phyloP scores from a whole-genome alignment of 805 yeast species.

The Yarrowia osloensis region DNA sequence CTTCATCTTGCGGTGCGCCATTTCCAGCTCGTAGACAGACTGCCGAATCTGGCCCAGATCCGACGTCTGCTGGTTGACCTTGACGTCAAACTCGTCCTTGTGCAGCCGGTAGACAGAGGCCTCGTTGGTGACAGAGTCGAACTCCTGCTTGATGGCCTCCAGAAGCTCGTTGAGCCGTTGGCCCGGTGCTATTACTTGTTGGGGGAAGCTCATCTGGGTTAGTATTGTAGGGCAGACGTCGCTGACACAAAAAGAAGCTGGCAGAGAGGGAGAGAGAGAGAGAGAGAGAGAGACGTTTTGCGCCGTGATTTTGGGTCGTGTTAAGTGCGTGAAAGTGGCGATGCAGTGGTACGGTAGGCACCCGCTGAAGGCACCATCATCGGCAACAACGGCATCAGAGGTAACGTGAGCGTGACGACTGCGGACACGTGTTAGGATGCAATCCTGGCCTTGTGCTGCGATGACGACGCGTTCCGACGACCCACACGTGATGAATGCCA shows the following conservation, averaged over 20 bases:
- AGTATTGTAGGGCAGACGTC: not conserved
- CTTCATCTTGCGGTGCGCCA: constrained; percentile 91
- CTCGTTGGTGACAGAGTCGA: constrained; percentile 79
- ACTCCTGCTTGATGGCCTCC: constrained; percentile 91
- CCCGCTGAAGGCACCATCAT: too few species aligned
- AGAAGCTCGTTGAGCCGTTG: constrained; percentile 69
- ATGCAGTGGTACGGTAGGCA: too few species aligned
- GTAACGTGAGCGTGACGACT: too few species aligned
- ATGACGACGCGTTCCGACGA: not conserved
- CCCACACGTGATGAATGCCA: not conserved
- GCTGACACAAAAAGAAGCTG: too few species aligned
- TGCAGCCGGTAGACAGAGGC: constrained; percentile 84
- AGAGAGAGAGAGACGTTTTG: too few species aligned
- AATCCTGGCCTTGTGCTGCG: not conserved
- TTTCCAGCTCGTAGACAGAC: constrained; percentile 89
- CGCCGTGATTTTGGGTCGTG: too few species aligned
- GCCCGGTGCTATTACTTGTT: constrained; percentile 35
- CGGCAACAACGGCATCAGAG: too few species aligned
- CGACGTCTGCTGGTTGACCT: constrained; percentile 79
- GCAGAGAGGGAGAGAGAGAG: too few species aligned
- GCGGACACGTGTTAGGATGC: not conserved
- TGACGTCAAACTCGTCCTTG: constrained; percentile 82
- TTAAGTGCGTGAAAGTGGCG: too few species aligned
- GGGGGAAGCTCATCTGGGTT: constrained; percentile 31
- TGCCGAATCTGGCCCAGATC: constrained; percentile 94